Conservation (phyloP, 306 rosid species). For the Citrullus amarus region DNA sequence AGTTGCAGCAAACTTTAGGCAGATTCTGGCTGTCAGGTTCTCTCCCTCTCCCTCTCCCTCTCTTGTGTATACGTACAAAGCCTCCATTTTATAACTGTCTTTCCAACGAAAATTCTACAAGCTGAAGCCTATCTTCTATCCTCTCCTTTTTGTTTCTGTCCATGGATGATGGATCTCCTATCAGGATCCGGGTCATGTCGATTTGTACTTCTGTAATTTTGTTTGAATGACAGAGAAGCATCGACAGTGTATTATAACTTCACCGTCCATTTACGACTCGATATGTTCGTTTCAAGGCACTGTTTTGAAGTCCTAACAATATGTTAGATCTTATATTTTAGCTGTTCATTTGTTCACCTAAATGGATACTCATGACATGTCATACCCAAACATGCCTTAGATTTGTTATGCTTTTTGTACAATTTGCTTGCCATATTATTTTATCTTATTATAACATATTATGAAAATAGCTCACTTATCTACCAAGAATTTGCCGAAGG, state of each 20-base stretch:
- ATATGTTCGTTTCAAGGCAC: not conserved
- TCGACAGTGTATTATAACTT: conserved; percentile 5
- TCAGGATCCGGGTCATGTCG: not conserved
- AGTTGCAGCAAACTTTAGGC: conserved; percentile 9
- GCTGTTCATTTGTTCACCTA: not conserved
- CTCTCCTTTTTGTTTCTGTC: not conserved
- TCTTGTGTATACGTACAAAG: not conserved
- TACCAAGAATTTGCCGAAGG: not conserved
- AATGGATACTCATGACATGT: not conserved
- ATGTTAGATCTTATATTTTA: not conserved
- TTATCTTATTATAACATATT: not conserved
- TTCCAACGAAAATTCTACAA: not conserved
- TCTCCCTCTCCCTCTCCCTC: not conserved
- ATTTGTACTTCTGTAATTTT: conserved; percentile 1
- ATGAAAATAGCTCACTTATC: conserved; percentile 1
- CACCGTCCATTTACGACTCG: not conserved
- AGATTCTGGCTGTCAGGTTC: conserved; percentile 3
- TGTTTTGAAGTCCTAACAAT: not conserved
- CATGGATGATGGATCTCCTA: not conserved
- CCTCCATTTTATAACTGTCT: not conserved
- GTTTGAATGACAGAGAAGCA: not conserved
- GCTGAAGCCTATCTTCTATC: not conserved
- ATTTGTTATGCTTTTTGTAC: not conserved
- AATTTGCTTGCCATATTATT: not conserved
- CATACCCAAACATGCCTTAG: not conserved